Evolutionary conservation across 2,329 filamentous ascomycete species (phyloP).

Genomic region (Arachnopeziza araneosa): DNA sequence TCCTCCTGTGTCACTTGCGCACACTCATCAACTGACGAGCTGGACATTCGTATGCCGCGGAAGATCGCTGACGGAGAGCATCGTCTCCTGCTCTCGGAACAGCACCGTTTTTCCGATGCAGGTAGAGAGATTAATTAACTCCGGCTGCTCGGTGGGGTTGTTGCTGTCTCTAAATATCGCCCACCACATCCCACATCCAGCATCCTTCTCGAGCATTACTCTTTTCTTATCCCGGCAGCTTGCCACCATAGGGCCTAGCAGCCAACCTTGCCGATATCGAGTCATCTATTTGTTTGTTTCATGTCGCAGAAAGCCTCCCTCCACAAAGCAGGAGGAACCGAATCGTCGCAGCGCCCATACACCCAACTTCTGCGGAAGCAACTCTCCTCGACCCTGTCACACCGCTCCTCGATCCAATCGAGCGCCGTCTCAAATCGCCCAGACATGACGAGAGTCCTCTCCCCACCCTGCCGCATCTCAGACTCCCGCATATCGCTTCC

Average conservation of each 20-base stretch:
- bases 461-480: constrained; percentile 11
- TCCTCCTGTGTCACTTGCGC: constrained; percentile 7
- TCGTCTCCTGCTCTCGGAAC: background rate
- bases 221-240: background rate
- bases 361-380: constrained; percentile 5
- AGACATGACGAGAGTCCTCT: constrained; percentile 11
- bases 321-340: background rate
- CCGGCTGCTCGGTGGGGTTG: background rate
- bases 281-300: constrained; percentile 15
- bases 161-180: background rate
- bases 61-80: background rate
- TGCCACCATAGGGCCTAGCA: background rate
- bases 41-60: background rate
- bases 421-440: background rate
- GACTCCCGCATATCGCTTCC: constrained; percentile 12
- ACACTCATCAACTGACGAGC: background rate
- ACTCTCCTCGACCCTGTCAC: constrained; percentile 12
- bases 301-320: constrained; percentile 3
- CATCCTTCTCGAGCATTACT: background rate
- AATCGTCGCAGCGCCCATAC: constrained; percentile 5
- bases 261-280: constrained; percentile 9
- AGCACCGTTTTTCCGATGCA: background rate
- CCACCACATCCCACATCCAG: too few relatives aligned
- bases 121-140: background rate
- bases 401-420: constrained; percentile 16